Evolutionary conservation across 257 asterid species (phyloP).

Genomic region (Rubia yunnanensis): DNA sequence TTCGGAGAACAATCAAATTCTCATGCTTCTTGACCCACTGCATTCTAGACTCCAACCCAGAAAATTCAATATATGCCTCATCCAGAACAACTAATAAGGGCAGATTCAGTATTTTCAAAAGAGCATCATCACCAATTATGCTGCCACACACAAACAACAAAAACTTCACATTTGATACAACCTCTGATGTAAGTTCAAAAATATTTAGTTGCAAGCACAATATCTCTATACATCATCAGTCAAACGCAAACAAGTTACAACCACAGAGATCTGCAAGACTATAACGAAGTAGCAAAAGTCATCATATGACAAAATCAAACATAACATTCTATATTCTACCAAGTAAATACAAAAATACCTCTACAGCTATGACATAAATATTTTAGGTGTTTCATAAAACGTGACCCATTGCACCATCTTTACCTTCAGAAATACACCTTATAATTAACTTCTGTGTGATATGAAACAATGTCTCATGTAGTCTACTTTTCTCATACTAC

Average conservation of each 20-base stretch:
- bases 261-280: neutral
- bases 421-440: neutral
- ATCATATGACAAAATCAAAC: neutral
- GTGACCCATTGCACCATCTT: neutral
- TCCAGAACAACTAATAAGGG: conserved; percentile 90
- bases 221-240: conserved; percentile 1
- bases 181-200: neutral
- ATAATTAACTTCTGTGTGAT: neutral
- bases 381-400: neutral
- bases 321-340: neutral
- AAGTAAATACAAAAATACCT: neutral
- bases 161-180: neutral
- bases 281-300: neutral
- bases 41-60: conserved; percentile 85
- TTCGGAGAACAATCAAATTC: conserved; percentile 89
- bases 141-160: conserved; percentile 30
- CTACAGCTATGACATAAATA: neutral
- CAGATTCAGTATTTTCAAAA: conserved; percentile 54
- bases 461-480: neutral
- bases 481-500: neutral
- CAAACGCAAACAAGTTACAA: neutral
- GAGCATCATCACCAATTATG: conserved; percentile 67
- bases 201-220: neutral
- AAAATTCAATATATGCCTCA: conserved; percentile 93
- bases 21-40: conserved; percentile 94